Conservation (phyloP, 148 eudicot species). For the Rhododendron vialii region DNA sequence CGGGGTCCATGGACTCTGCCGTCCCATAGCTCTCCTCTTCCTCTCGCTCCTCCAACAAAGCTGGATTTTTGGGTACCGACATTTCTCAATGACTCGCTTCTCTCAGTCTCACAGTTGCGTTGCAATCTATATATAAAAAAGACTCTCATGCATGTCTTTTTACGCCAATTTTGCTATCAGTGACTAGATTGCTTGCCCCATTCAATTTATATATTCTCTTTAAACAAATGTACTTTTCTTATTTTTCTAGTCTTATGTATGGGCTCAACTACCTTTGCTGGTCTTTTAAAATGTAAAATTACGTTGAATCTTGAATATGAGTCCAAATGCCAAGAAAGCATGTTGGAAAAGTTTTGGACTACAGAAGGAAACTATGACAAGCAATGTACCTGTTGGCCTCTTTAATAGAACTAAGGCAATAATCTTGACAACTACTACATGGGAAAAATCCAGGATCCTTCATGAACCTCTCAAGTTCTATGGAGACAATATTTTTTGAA, state of each 20-base stretch:
- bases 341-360: not conserved
- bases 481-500: not conserved
- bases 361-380: not conserved
- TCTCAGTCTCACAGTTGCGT: not conserved
- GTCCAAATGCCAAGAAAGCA: not conserved
- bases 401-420: not conserved
- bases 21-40: constrained; percentile 16
- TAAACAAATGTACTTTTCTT: not conserved
- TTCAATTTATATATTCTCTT: not conserved
- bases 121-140: not conserved
- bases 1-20: constrained; percentile 22
- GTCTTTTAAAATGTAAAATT: not conserved
- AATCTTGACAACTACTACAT: not conserved
- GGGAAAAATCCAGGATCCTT: not conserved
- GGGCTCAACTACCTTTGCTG: not conserved
- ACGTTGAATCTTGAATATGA: not conserved
- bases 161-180: not conserved
- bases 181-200: not conserved
- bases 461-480: not conserved
- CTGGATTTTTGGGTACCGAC: constrained; percentile 10
- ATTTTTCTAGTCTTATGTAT: not conserved
- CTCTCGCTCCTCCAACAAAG: constrained; percentile 12
- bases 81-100: constrained; percentile 4
- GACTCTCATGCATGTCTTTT: not conserved
- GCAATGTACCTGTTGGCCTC: not conserved